A percentile compares a stretch with the other conserved stretches of the same genome.
These are phyloP conservation scores for Lodderomyces orthopsilosis DNA, from an alignment of 1,139 yeast species.

Conservation along the genomic window DNA sequence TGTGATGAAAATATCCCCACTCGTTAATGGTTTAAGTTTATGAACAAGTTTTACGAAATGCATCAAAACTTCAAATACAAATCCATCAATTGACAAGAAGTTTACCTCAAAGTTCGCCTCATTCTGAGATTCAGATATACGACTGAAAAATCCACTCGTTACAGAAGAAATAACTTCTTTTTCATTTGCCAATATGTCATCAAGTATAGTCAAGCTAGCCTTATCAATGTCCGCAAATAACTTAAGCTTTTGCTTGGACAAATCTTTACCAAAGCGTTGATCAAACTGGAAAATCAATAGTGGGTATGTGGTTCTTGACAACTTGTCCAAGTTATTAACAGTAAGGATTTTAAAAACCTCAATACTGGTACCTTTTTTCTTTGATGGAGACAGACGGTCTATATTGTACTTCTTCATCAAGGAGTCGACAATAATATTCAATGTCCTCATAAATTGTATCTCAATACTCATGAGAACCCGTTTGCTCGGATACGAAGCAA, in stretches of 20 bases:
- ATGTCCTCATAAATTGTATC: constrained; percentile 47
- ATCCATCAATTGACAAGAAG: constrained; percentile 35
- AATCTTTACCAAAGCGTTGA: constrained; percentile 32
- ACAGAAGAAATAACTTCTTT: constrained; percentile 15
- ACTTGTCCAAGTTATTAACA: constrained; percentile 45
- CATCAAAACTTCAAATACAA: constrained; percentile 37
- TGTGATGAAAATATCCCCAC: constrained; percentile 33
- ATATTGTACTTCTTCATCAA: constrained; percentile 42
- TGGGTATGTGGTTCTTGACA: constrained; percentile 35
- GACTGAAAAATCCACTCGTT: constrained; percentile 22
- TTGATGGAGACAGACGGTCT: constrained; percentile 22
- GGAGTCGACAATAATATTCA: constrained; percentile 42
- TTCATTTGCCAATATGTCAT: constrained; percentile 41
- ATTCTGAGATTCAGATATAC: neutral
- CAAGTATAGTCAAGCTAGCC: constrained; percentile 41
- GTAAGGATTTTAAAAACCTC: constrained; percentile 41
- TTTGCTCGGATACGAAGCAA: constrained; percentile 40
- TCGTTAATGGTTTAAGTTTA: constrained; percentile 43
- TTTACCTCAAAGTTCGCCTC: neutral
- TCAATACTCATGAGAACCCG: constrained; percentile 43
- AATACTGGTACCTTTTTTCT: constrained; percentile 17
- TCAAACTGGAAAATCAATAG: constrained; percentile 35
- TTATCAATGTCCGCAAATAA: constrained; percentile 45
- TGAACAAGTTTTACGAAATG: constrained; percentile 45
- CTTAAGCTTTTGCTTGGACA: constrained; percentile 39